Evolutionary conservation across 2,329 filamentous ascomycete genomes (phyloP), one percentile per base, ranked within the genome.

Genomic region (Scedosporium minutisporum): DNA sequence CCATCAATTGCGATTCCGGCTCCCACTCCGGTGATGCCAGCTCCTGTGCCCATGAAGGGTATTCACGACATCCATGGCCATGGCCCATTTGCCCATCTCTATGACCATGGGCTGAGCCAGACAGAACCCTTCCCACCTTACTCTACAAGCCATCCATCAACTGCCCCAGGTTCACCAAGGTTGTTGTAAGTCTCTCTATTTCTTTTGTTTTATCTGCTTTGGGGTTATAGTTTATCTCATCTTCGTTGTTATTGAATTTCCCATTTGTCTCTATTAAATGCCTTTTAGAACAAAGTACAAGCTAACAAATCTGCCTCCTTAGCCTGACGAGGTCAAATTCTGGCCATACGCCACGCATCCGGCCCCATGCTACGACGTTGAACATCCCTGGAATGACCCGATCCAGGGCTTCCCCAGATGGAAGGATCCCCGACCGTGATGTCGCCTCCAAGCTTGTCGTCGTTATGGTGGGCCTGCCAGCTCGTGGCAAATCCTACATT

Each of bases 361-460:
- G 88, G 66, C 83, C 87, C 23, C 91, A 96, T 74, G 92, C 95
- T 9, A 97, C 95, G 16, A 97, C 95, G 14, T 87, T 97, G 69
- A 96, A 96, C 74, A 97, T 99, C 64, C 95, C 95, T 63, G 95
- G 95, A 67, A 87, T 99, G 80, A 99, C 95, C 64, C 89, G 92
- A 71, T 97, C 93, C 64, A 91, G 91, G 71, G 91, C 96, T 58
- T 99, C 95, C 1, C 95, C 95, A 7, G 95, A 99, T 74, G 95
- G 95, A 67, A 87, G 91, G 69, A 99, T 99, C 68, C 89, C 95
- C 62, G 87, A 93, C 71, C 85, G 93, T 71, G 95, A 99, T 82
- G 90, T 99, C 59, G 95, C 93, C 59, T 90, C 95, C 48, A 99
- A 99, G 80, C 81, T 99, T 65, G 91, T 97, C 71, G 96, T 99